Base-by-base conservation (phyloP, 2,329 filamentous ascomycete species). In the Alternaria longipes region DNA sequence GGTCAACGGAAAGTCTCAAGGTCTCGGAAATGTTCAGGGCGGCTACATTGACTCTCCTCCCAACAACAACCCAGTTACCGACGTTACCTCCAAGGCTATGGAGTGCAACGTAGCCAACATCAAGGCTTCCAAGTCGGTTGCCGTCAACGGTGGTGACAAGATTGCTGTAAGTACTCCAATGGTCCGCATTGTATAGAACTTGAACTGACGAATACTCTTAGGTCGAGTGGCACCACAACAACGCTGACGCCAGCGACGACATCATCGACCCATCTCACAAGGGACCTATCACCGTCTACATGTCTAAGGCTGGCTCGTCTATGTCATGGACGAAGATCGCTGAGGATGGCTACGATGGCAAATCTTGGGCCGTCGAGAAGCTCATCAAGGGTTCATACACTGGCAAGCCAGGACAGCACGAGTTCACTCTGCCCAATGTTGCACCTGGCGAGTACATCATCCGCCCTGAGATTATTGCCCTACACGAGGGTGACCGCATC, bases 251-350 rank as follows among this genome's bases (percentile, higher is more conserved):
- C 34, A 60, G 64, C 22, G 83, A 86, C 74, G 84, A 85, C 71
- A 84, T 86, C 78, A 84, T 87, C 53, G 85, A 79, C 65, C 36
- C 52, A 26, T 84, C 81, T 51, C 85, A 86, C 79, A 74, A 80
- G 72, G 85, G 85, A 9, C 84, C 84, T 40, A 74, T 86, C 69
- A 79, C 82, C 64, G 84, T 83, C 63, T 87, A 84, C 71, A 82
- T 85, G 64, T 82, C 83, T 2, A 79, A 80, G 50, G 76, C 77
- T 41, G 66, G 72, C 18, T 70, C 73, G 50, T 80, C 82, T 53
- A 81, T 81, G 46, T 79, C 80, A 16, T 86, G 84, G 84, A 79
- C 84, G 60, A 83, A 80, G 74, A 70, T 83, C 41, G 77, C 78
- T 5, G 75, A 81, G 63, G 75, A 79, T 30, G 79, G 78, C 36